Evolutionary conservation across 1,284 basidiomycete genomes (phyloP).

Genomic region (Omphalotus olearius): DNA sequence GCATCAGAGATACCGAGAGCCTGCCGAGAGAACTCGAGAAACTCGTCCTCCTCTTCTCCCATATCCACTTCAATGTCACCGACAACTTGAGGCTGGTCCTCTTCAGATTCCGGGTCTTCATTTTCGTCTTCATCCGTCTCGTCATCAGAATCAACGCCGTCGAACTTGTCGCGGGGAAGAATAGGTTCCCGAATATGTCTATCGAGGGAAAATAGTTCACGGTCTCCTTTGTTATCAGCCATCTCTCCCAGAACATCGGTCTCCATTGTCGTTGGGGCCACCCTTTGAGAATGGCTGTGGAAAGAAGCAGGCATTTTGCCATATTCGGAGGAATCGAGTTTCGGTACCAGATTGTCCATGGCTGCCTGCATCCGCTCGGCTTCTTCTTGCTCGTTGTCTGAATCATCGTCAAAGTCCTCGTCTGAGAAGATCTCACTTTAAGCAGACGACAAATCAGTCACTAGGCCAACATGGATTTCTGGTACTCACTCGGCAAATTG

Average conservation of each 20-base stretch:
- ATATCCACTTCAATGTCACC: constrained; percentile 86
- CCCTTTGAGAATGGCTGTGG: constrained; percentile 63
- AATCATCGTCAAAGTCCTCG: constrained; percentile 41
- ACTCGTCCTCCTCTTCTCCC: constrained; percentile 87
- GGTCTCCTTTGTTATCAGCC: constrained; percentile 10
- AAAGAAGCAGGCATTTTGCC: constrained; percentile 76
- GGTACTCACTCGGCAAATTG: constrained; percentile 78
- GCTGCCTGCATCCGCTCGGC: constrained; percentile 46
- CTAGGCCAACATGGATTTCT: constrained; percentile 3
- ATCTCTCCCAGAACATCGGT: constrained; percentile 35
- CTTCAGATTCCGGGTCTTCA: constrained; percentile 63
- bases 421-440: constrained; percentile 59
- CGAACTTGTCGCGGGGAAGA: constrained; percentile 74
- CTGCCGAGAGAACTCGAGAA: constrained; percentile 88
- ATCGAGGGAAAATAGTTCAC: constrained; percentile 13
- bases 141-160: constrained; percentile 84
- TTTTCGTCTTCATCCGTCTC: constrained; percentile 63
- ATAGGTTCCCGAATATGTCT: constrained; percentile 68
- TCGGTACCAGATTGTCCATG: constrained; percentile 70
- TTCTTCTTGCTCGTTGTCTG: constrained; percentile 31
- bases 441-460: constrained; percentile 8
- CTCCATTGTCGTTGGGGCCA: constrained; percentile 46
- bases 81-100: constrained; percentile 73
- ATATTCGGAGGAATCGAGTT: constrained; percentile 67
- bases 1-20: constrained; percentile 81